Evolutionary conservation across 2,329 filamentous ascomycete species (phyloP).

Genomic region (Ustulina deusta): DNA sequence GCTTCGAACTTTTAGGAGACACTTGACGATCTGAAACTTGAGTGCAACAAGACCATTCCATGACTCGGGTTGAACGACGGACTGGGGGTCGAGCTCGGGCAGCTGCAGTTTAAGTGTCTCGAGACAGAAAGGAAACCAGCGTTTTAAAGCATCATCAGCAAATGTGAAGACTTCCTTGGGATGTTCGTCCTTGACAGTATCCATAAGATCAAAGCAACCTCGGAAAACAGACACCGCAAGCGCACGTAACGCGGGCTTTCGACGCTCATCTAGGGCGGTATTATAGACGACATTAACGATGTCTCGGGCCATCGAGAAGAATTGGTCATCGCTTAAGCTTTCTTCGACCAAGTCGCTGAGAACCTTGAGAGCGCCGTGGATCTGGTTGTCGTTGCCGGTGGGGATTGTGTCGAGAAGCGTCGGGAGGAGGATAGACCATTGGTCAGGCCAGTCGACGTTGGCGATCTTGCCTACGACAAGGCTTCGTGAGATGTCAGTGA

Average conservation of each 20-base stretch:
- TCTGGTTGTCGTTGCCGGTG: conserved; percentile 78
- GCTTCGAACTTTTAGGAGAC: conserved; percentile 86
- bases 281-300: conserved; percentile 87
- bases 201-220: conserved; percentile 91
- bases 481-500: conserved; percentile 48
- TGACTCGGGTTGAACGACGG: conserved; percentile 67
- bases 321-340: conserved; percentile 92
- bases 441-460: conserved; percentile 89
- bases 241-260: conserved; percentile 81
- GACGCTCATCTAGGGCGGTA: conserved; percentile 79
- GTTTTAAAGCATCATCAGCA: conserved; percentile 83
- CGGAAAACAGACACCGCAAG: conserved; percentile 92
- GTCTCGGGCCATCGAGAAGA: conserved; percentile 88
- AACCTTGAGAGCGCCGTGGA: conserved; percentile 91
- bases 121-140: conserved; percentile 92
- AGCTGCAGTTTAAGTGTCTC: conserved; percentile 79
- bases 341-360: conserved; percentile 92
- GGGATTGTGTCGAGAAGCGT: conserved; percentile 82
- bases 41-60: conserved; percentile 88
- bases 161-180: conserved; percentile 87
- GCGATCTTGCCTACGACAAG: conserved; percentile 93
- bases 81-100: conserved; percentile 72
- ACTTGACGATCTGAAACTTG: conserved; percentile 95
- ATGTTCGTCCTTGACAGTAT: conserved; percentile 96
- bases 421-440: conserved; percentile 92